phyloP scores from a whole-genome alignment of 2,329 filamentous ascomycete species.

The Ophiostoma triangulosporum region DNA sequence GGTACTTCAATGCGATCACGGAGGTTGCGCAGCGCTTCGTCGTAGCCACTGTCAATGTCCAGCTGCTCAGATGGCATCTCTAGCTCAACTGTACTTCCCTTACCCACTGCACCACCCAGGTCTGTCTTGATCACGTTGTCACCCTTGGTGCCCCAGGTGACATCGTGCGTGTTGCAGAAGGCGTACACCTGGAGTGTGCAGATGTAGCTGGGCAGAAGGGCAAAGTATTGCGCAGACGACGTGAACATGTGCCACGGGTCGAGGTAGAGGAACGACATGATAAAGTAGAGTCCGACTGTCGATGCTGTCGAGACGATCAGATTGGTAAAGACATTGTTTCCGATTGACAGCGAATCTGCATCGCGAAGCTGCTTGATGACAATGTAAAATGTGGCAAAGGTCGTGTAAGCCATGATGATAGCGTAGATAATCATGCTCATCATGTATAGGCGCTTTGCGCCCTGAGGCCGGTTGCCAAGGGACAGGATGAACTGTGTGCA shows the following conservation, averaged over 20 bases:
- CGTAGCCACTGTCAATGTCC: conserved; percentile 94
- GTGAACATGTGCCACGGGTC: conserved; percentile 99
- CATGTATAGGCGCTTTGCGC: conserved; percentile 81
- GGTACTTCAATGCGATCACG: conserved; percentile 83
- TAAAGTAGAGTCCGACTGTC: conserved; percentile 85
- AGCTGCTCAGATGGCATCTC: conserved; percentile 98
- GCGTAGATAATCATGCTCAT: conserved; percentile 79
- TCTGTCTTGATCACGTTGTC: conserved; percentile 93
- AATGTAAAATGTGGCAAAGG: conserved; percentile 80
- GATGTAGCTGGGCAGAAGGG: conserved; percentile 83
- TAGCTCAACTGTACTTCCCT: conserved; percentile 68
- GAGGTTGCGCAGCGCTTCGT: conserved; percentile 90
- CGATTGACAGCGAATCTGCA: conserved; percentile 34
- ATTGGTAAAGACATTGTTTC: conserved; percentile 88
- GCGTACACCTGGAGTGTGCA: conserved; percentile 97
- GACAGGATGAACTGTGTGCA: conserved; percentile 92
- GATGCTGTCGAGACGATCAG: conserved; percentile 80
- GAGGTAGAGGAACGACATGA: conserved; percentile 92
- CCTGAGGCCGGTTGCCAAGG: conserved; percentile 91
- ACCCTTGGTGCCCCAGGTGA: conserved; percentile 81
- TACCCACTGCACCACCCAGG: conserved; percentile 69
- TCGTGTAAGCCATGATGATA: conserved; percentile 92
- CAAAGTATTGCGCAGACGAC: conserved; percentile 78
- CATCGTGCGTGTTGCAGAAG: conserved; percentile 96
- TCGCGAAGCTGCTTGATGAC: conserved; percentile 65